Base-by-base conservation (phyloP, 1,284 basidiomycete species). In the Sanghuangporus sanghuang region DNA sequence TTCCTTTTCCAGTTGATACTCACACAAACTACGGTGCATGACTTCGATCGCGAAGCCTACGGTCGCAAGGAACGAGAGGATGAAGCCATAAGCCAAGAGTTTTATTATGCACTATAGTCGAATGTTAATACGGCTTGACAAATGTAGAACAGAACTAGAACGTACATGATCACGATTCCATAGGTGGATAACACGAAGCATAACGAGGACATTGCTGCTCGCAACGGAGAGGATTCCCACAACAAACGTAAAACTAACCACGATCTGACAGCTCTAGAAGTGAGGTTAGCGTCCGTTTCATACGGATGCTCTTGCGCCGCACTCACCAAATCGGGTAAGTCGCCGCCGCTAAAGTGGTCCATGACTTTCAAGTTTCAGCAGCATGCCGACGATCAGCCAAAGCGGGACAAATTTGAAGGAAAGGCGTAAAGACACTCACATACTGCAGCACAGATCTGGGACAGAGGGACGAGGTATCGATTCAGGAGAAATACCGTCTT, bases 401-500 rank as follows among this genome's bases (percentile, higher is more conserved):
- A 27, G 3, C 32, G 23, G 12, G 7, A 52, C n/a, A 27, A n/a
- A n/a, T n/a, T n/a, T n/a, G n/a, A n/a, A n/a, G n/a, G n/a, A n/a
- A n/a, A n/a, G n/a, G n/a, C n/a, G n/a, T n/a, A n/a, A n/a, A n/a
- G 7, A 52, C n/a, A 27, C 64, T 49, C 27, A 59, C 64, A 56
- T 36, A 53, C 32, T 42, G 62, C 49, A 7, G 40, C 62, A 27
- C 50, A 49, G 6, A 65, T 61, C 16, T 67, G 56, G 6, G 52
- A 39, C 6, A 56, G 40, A 6, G 61, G 11, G 6, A 67, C 60
- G 4, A 68, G 2, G 44, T 72, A 72, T 3, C 69, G 66, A 57
- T 68, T 70, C 2, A 61, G 4, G 21, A 72, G 59, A 59, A 71
- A 70, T 2, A 65, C 39, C 27, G 59, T 59, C 39, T 68, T 68